Conservation (phyloP, 1,139 yeast species). For the Zygoascus meyerae region DNA sequence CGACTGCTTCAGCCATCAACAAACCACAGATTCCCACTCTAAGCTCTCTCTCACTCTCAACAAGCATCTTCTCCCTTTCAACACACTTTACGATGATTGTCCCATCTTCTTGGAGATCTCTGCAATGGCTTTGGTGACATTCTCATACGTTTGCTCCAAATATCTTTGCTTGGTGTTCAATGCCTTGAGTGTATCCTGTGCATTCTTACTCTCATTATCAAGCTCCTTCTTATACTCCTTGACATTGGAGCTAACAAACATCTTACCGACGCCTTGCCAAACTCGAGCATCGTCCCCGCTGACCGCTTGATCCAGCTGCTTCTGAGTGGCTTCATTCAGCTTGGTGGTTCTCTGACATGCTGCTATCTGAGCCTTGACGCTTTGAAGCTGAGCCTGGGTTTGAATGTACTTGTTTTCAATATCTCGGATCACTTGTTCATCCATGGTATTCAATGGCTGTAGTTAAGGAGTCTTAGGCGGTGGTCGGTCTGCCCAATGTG, state of each 20-base stretch:
- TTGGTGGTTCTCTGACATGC: constrained; percentile 53
- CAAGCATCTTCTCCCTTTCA: too few species aligned
- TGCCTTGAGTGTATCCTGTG: constrained; percentile 54
- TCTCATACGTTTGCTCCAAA: constrained; percentile 70
- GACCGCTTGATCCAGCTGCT: constrained; percentile 46
- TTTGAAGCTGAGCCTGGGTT: constrained; percentile 50
- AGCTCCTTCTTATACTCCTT: constrained; percentile 46
- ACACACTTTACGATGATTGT: too few species aligned
- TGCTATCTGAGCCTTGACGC: constrained; percentile 56
- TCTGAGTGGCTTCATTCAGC: constrained; percentile 51
- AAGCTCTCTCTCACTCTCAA: too few species aligned
- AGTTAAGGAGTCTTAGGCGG: too few species aligned
- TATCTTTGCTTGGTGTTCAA: constrained; percentile 65
- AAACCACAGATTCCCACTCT: too few species aligned
- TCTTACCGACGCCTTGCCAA: constrained; percentile 84
- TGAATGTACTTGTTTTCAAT: constrained; percentile 22
- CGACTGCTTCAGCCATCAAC: too few species aligned
- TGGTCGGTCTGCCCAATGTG: too few species aligned
- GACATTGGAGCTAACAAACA: constrained; percentile 39
- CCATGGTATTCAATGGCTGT: not conserved
- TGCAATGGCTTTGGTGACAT: constrained; percentile 59
- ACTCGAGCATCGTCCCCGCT: constrained; percentile 42
- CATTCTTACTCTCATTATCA: constrained; percentile 46
- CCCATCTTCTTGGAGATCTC: constrained; percentile 25
- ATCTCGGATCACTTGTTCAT: constrained; percentile 15